These are phyloP conservation scores for Amanita inopinata DNA, from an alignment of 768 basidiomycete species.

Conservation along the genomic window DNA sequence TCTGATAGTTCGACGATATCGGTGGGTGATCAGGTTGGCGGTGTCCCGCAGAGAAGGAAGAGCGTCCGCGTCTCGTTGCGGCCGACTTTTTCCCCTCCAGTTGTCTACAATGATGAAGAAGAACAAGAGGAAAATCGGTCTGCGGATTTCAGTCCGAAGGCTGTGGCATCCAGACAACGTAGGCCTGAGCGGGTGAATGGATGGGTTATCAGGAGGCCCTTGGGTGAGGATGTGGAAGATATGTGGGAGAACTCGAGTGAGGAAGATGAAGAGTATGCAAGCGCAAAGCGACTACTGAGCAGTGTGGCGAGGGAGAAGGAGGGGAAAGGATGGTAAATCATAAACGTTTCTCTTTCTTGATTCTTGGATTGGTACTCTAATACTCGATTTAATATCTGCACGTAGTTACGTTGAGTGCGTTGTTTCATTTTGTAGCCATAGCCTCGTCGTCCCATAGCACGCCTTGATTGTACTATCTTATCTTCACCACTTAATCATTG, in stretches of 20 bases:
- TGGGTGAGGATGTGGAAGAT: conserved; percentile 17
- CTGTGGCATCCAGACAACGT: conserved; percentile 10
- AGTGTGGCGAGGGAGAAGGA: conserved; percentile 30
- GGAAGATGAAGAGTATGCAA: conserved; percentile 59
- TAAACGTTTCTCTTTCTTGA: not conserved
- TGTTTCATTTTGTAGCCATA: not conserved
- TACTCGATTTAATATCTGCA: not conserved
- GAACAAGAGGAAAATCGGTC: conserved; percentile 15
- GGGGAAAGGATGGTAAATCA: conserved; percentile 16
- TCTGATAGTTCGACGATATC: conserved; percentile 12
- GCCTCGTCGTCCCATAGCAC: no score
- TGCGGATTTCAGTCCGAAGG: not conserved
- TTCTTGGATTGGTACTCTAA: not conserved
- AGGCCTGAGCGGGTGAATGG: conserved; percentile 7
- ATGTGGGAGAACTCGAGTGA: conserved; percentile 73
- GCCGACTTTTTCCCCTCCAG: conserved; percentile 67
- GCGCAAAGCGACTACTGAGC: conserved; percentile 44
- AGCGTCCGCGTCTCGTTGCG: conserved; percentile 72
- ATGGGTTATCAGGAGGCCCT: not conserved
- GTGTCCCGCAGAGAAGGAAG: conserved; percentile 36
- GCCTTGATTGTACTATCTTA: not conserved
- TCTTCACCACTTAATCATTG: not conserved
- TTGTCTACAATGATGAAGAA: conserved; percentile 41
- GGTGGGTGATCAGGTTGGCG: not conserved
- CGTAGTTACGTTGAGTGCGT: not conserved